phyloP scores from a whole-genome alignment of 495 filamentous ascomycete species.

The Lentithecium fluviatile region DNA sequence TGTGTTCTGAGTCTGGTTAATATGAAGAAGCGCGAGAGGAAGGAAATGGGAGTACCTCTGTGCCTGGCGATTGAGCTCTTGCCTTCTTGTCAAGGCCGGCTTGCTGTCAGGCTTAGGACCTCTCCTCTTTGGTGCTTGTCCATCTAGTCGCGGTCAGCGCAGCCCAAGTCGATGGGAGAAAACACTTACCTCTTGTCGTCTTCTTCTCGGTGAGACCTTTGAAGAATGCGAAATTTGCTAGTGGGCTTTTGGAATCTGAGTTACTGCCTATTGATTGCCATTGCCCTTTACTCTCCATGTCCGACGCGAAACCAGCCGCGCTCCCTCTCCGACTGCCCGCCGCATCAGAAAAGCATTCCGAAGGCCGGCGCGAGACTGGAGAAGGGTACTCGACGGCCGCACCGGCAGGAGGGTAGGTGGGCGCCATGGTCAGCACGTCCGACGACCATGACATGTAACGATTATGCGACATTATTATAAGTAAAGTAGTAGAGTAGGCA shows the following conservation, averaged over 20 bases:
- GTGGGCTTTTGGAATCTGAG: conserved; percentile 50
- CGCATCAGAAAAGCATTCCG: conserved; percentile 30
- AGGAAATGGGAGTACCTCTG: conserved; percentile 64
- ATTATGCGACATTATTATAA: conserved; percentile 33
- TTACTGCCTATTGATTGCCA: conserved; percentile 39
- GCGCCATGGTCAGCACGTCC: conserved; percentile 33
- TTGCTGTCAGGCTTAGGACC: conserved; percentile 97
- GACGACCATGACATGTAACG: conserved; percentile 32
- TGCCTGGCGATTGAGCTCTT: conserved; percentile 93
- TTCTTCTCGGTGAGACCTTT: conserved; percentile 62
- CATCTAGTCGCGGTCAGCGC: conserved; percentile 55
- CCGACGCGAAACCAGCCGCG: conserved; percentile 31
- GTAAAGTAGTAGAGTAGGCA: conserved; percentile 5
- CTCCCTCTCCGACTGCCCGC: conserved; percentile 33
- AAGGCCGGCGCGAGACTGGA: conserved; percentile 25
- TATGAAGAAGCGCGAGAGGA: background rate
- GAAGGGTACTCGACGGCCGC: conserved; percentile 27
- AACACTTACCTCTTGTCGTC: conserved; percentile 52
- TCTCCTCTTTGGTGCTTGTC: conserved; percentile 80
- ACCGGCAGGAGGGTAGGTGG: conserved; percentile 32
- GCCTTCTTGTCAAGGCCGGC: conserved; percentile 85
- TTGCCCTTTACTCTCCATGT: conserved; percentile 33
- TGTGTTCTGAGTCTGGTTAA: conserved; percentile 63
- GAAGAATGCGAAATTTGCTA: conserved; percentile 58
- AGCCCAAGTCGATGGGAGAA: background rate